Conservation (phyloP, 2,329 filamentous ascomycete species). For the Stachybotrys chlorohalonatus region DNA sequence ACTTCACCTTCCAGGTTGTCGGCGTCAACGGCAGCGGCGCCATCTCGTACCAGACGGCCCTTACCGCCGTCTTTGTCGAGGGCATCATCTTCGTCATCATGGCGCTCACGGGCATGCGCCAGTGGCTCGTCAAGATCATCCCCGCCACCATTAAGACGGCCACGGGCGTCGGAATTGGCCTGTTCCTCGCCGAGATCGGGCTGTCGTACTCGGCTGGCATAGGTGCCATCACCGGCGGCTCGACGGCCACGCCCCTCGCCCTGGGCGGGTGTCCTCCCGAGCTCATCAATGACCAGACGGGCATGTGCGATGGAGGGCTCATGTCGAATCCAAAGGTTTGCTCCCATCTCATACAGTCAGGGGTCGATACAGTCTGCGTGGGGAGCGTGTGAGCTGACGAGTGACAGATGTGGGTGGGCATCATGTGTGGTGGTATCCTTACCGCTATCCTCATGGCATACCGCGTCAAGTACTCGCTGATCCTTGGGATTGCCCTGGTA, state of each 20-base stretch:
- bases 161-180: slow-evolving; percentile 55
- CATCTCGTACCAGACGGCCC: slow-evolving; percentile 49
- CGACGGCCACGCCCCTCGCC: slow-evolving; percentile 57
- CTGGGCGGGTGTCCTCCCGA: slow-evolving; percentile 64
- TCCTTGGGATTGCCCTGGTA: slow-evolving; percentile 63
- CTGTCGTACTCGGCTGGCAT: slow-evolving; percentile 75
- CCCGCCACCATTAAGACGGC: slow-evolving; percentile 57
- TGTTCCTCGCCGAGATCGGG: slow-evolving; percentile 56
- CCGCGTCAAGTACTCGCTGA: slow-evolving; percentile 65
- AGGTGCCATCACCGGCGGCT: slow-evolving; percentile 66
- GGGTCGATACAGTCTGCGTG: not conserved
- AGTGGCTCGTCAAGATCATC: slow-evolving; percentile 62
- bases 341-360: not conserved
- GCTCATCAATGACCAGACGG: slow-evolving; percentile 34
- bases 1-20: slow-evolving; percentile 60
- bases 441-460: slow-evolving; percentile 76
- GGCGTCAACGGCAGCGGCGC: slow-evolving; percentile 48
- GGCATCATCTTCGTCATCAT: slow-evolving; percentile 56
- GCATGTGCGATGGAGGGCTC: slow-evolving; percentile 48
- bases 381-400: slow-evolving; percentile 1
- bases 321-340: slow-evolving; percentile 67
- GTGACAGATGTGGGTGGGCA: slow-evolving; percentile 68
- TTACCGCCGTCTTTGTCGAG: slow-evolving; percentile 57
- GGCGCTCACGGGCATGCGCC: slow-evolving; percentile 59
- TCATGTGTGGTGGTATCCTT: slow-evolving; percentile 70